A percentile compares a stretch with the other conserved stretches of the same genome.
Conservation (phyloP, 2,329 filamentous ascomycete species). For the Fusarium dimerum region DNA sequence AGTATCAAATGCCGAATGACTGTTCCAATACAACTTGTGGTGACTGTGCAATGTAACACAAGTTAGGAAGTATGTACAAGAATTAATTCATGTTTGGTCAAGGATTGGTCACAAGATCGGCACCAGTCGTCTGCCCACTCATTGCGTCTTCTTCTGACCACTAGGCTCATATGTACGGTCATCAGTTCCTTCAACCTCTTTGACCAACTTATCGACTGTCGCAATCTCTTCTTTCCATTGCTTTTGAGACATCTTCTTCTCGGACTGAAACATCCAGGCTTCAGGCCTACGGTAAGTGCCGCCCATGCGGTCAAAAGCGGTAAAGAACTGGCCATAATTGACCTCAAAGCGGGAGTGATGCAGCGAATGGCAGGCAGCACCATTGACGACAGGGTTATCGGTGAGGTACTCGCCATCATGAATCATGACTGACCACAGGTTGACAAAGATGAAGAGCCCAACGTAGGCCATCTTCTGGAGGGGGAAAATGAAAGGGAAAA, state of each 20-base stretch:
- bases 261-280: slow-evolving; percentile 78
- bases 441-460: slow-evolving; percentile 84
- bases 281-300: slow-evolving; percentile 87
- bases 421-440: slow-evolving; percentile 96
- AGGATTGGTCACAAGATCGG: neutral
- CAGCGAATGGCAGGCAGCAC: slow-evolving; percentile 80
- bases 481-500: slow-evolving; percentile 91
- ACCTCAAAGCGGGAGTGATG: slow-evolving; percentile 65
- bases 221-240: slow-evolving; percentile 76
- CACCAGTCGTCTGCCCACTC: neutral
- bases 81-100: neutral
- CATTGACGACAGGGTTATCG: slow-evolving; percentile 89
- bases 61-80: too few species aligned
- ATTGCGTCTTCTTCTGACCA: slow-evolving; percentile 46
- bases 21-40: too few species aligned
- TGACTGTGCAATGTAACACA: too few species aligned
- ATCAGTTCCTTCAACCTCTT: slow-evolving; percentile 66
- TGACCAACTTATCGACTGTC: slow-evolving; percentile 63
- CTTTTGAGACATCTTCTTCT: slow-evolving; percentile 79
- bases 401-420: slow-evolving; percentile 94
- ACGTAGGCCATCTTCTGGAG: slow-evolving; percentile 90
- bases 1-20: too few species aligned
- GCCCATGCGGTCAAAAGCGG: slow-evolving; percentile 84
- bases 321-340: slow-evolving; percentile 96
- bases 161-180: slow-evolving; percentile 48